Base-by-base conservation (phyloP, 2,329 filamentous ascomycete species). In the Geosmithia morbida region DNA sequence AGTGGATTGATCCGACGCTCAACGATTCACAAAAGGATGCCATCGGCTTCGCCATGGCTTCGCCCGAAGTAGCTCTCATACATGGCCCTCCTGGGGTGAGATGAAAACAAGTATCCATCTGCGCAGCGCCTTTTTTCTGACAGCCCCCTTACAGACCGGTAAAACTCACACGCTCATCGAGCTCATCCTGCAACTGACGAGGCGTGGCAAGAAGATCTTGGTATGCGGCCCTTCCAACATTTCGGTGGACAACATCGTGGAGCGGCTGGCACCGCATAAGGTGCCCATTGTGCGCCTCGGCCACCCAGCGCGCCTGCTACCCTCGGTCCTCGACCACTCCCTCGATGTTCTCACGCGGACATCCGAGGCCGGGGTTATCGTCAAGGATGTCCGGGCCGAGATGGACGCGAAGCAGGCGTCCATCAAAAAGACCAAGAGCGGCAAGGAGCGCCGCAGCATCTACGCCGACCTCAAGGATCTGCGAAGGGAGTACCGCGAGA, bases 191-290 rank as follows among this genome's bases (percentile, higher is more conserved):
- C 92, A 98, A 59, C 69, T 97, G 55, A 70, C 94, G 48, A 82
- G 81, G 58, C 77, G 78, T 20, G 75, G 80, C 33, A 74, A 82
- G 47, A 79, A 88, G 1, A 71, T 97, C 11, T 72, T 97, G 2
- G 90, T 97, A n/a, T 97, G 92, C 57, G 92, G 90, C 0, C 92
- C 92, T 0, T 95, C 87, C 29, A 98, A 98, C 61, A 89, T 98
- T 55, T 92, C 87, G 0, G 92, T 98, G 1, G 92, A 98, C 72
- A 98, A 98, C 59, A 94, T 98, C 49, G 89, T 96, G 8, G 92
- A 98, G 65, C 81, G 92, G 7, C 75, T 97, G 2, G 79, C 88
- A 2, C 80, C 85, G 0, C 85, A 89, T 62, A 88, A 87, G 57
- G 73, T 96, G 1, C 83, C 87, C 0, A 87, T 97, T 56, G 76